Base-by-base conservation (phyloP, 768 basidiomycete species). In the Boletus rubescentipes region DNA sequence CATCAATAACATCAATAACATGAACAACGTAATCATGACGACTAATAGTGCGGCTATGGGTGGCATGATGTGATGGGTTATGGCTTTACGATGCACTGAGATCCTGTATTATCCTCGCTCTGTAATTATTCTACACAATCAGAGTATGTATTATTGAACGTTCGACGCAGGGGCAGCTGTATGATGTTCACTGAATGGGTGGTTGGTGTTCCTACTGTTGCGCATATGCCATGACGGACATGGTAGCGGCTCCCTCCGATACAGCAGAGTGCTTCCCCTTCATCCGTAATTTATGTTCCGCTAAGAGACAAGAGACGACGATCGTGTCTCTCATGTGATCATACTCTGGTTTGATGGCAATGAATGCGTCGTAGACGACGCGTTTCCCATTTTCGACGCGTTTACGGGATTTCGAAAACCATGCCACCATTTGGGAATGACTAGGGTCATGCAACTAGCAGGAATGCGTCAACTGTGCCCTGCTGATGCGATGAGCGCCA, bases 231-330 rank as follows among this genome's bases (percentile, higher is more conserved):
- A 34, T 18, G n/a, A 18, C 4, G 1, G 16, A 16, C 10, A 31
- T 16, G 20, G 15, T 15, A 16, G 49, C 5, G 16, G 26, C 32
- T 34, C 42, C 46, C 29, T 26, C 26, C 26, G 26, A 26, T 26
- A 26, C 3, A 26, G 26, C 26, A 6, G 26, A 26, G 26, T 26
- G 3, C 26, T 26, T 26, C 26, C 26, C 26, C 26, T 26, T 26
- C 26, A 26, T 26, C 26, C 26, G 26, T 26, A 30, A 12, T 11
- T 57, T 20, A 15, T 56, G 46, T 23, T 40, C 36, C 11, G 15
- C 55, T 41, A 49, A 41, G 16, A 58, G 42, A 29, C 57, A 50
- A 11, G 47, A 56, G 3, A 49, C 16, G n/a, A 58, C 9, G 23
- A 41, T 45, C 0, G 9, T 23, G n/a, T 57, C 30, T 15, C 41